Evolutionary conservation across 768 basidiomycete species (phyloP).

Genomic region (Rhizopogon salebrosus): DNA sequence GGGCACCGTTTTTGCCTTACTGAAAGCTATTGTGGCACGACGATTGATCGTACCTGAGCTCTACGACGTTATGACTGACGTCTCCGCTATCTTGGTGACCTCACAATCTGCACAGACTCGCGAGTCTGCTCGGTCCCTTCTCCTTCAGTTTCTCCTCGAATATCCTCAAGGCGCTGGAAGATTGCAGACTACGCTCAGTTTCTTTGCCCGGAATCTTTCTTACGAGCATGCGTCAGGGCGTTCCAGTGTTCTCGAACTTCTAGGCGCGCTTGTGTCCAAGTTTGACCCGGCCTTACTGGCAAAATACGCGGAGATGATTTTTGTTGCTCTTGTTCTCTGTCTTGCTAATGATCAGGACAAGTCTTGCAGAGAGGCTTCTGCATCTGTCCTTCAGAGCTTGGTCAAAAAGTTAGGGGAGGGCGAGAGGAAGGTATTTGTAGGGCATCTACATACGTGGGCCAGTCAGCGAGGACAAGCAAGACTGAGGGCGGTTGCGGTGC

Average conservation of each 20-base stretch:
- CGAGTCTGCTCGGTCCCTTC: slow-evolving; percentile 81
- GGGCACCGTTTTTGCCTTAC: slow-evolving; percentile 77
- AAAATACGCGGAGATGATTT: slow-evolving; percentile 85
- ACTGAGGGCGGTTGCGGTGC: slow-evolving; percentile 69
- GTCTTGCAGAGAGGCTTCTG: slow-evolving; percentile 86
- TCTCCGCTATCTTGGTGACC: slow-evolving; percentile 89
- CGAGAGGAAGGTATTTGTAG: slow-evolving; percentile 50
- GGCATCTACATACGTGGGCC: slow-evolving; percentile 79
- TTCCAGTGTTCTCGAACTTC: slow-evolving; percentile 88
- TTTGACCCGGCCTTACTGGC: slow-evolving; percentile 69
- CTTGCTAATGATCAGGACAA: slow-evolving; percentile 91
- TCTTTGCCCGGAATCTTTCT: slow-evolving; percentile 87
- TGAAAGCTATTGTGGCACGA: slow-evolving; percentile 85
- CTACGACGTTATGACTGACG: slow-evolving; percentile 93
- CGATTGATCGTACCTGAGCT: slow-evolving; percentile 94
- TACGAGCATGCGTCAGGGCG: slow-evolving; percentile 90
- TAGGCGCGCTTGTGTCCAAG: slow-evolving; percentile 80
- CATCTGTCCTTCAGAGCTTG: slow-evolving; percentile 73
- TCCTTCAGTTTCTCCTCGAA: slow-evolving; percentile 93
- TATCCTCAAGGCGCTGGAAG: slow-evolving; percentile 96
- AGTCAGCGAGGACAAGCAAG: slow-evolving; percentile 52
- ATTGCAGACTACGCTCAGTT: slow-evolving; percentile 81
- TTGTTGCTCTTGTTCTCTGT: slow-evolving; percentile 88
- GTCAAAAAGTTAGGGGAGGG: slow-evolving; percentile 63
- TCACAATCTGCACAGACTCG: slow-evolving; percentile 89